Evolutionary conservation across 768 basidiomycete genomes (phyloP), one percentile per base, ranked within the genome.

Genomic region (Podaxis pistillaris): DNA sequence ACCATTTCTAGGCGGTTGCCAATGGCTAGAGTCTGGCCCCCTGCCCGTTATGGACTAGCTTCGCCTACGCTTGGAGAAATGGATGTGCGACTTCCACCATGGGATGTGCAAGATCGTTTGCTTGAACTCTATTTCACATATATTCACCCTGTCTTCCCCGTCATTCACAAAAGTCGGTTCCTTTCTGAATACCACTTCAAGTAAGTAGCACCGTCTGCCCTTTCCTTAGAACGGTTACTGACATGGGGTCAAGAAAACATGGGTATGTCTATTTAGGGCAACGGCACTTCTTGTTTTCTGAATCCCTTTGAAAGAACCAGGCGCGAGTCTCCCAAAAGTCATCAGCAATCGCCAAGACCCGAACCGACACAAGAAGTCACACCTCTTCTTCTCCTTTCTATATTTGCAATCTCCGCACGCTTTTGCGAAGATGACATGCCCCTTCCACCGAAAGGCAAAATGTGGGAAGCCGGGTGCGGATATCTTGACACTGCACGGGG

Each of bases 61-160:
- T 69, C 74, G 41, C 73, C 77, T 22, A 75, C 78, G 12, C 73
- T 76, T 19, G 83, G 84, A 50, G 76, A 81, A 46, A 76, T 82
- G 47, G 71, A 78, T 41, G 77, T 84, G 37, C 75, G 74, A 13
- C 73, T 95, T 44, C 93, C 93, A 15, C 78, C 88, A 28, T 68
- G 78, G 22, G 79, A 81, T 17, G 75, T 84, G 37, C 92, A 93
- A 72, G 84, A 90, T 61, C 82, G 80, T 41, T 79, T 95, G 3
- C 71, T 95, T 55, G 81, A 84, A 36, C 76, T 93, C 7, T 96
- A 92, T 72, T 94, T 94, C 74, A 84, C 84, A 11, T 90, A 93
- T 68, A 86, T 90, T 33, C 93, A 96, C 67, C 93, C 94, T 5
- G 80, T 87, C 57, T 90, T 91, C 68, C 94, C 94, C 6, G 80